A percentile compares a stretch with the other conserved stretches of the same genome.
phyloP scores from a whole-genome alignment of 2,329 filamentous ascomycete genomes.

The Colletotrichum limetticola region DNA sequence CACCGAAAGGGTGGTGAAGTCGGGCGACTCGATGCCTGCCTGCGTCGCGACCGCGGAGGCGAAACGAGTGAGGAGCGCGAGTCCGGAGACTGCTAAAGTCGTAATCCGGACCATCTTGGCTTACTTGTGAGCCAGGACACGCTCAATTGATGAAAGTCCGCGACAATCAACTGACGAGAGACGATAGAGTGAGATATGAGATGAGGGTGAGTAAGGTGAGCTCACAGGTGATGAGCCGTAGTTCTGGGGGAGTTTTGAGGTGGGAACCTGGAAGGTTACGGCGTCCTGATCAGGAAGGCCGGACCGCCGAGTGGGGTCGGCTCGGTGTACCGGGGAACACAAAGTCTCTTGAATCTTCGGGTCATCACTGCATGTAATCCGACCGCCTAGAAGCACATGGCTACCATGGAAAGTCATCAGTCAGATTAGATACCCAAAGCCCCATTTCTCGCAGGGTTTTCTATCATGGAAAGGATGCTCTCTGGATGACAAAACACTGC shows the following conservation, averaged over 20 bases:
- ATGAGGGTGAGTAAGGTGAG: neutral
- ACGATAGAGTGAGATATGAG: neutral
- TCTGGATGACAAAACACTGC: no score
- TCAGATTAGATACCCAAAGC: no score
- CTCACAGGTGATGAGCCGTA: no score
- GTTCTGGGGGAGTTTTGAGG: neutral
- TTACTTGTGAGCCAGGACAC: neutral
- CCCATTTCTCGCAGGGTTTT: no score
- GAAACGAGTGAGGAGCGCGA: slow-evolving; percentile 11
- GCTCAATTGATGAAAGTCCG: neutral
- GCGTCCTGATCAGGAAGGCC: slow-evolving; percentile 11
- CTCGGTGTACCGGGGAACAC: neutral
- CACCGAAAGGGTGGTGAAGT: slow-evolving; percentile 20
- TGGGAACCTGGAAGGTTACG: neutral
- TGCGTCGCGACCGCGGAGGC: slow-evolving; percentile 8
- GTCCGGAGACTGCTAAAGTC: slow-evolving; percentile 5
- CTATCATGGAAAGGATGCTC: no score
- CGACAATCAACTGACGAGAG: neutral
- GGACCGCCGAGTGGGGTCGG: neutral
- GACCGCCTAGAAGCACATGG: neutral
- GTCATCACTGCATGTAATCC: neutral
- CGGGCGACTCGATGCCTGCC: slow-evolving; percentile 14
- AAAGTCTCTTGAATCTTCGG: neutral
- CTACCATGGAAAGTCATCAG: neutral
- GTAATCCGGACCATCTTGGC: slow-evolving; percentile 5